Base-by-base conservation (phyloP, 371 early-diverging fungal genomes). In the Mucor indicus region DNA sequence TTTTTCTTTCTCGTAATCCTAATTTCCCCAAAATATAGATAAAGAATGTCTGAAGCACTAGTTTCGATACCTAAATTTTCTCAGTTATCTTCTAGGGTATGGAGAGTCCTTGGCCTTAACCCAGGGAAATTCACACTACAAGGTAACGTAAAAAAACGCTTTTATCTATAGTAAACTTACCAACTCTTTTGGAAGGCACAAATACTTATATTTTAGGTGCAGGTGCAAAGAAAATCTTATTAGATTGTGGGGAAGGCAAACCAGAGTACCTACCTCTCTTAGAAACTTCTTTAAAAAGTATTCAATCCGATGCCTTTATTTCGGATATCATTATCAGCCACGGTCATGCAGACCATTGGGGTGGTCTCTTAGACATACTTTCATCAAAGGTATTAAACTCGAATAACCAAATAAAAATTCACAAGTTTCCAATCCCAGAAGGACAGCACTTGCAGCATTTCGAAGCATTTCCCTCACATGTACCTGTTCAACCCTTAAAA, bases 171-270 rank as follows among this genome's bases (percentile, higher is more conserved):
- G 10, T 4, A 9, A 41, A 41, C 29, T 6, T 27, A 4, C 17
- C 15, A 25, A 25, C 17, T 16, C 17, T 27, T 27, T 7, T 27
- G 15, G 3, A 48, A 82, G 85, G 93, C 22, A 92, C 96, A 33
- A 95, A 95, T 57, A 91, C 91, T 0, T 95, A 93, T 55, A 33
- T 95, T n/a, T 69, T 93, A 20, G 96, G 96, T 10, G 67, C 74
- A 6, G 93, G 93, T 0, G 37, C 69, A 12, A 53, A 62, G 23
- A 84, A 91, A 22, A 50, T 90, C 1, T 72, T 95, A 5, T 64
- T 95, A 1, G 95, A 95, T 48, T 81, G 89, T 5, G 96, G 93
- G 19, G 83, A 89, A 44, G 94, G 94, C 17, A 62, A 79, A 11
- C 70, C 85, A 0, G 87, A 75, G 16, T 95, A 89, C 60, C 44